These are phyloP conservation scores for Bocquillonia castaneifolia DNA, from an alignment of 441 rosid genomes.

Conservation along the genomic window DNA sequence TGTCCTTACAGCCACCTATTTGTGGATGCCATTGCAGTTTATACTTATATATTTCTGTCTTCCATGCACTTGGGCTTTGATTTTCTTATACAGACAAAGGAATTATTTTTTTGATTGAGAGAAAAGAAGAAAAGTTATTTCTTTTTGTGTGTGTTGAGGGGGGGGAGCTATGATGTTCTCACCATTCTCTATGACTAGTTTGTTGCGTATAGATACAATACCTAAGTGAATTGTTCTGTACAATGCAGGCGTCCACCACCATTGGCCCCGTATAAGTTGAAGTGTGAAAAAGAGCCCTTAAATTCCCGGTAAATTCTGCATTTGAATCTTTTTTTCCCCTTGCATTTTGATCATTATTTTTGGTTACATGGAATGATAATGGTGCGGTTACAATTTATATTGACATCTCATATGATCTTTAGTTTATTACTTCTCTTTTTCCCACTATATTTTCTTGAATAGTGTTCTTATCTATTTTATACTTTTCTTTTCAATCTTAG, in stretches of 20 bases:
- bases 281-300: conserved; percentile 84
- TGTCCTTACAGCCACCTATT: too few relatives aligned
- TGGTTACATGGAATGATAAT: neutral
- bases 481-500: conserved; percentile 37
- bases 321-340: neutral
- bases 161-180: neutral
- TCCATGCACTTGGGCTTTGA: neutral
- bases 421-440: conserved; percentile 5
- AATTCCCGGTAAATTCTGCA: conserved; percentile 63
- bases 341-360: neutral
- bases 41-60: neutral
- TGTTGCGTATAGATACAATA: conserved; percentile 15
- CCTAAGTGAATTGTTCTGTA: conserved; percentile 14
- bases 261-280: conserved; percentile 74
- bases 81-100: too few relatives aligned
- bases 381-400: neutral
- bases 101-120: too few relatives aligned
- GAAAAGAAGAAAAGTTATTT: too few relatives aligned
- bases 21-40: neutral
- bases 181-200: neutral
- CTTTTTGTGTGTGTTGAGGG: too few relatives aligned
- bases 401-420: neutral
- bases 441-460: conserved; percentile 3
- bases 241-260: conserved; percentile 67
- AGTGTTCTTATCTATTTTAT: conserved; percentile 21